Percentiles rank a stretch among this genome's conserved stretches.
Conservation (phyloP, 2,329 filamentous ascomycete species). For the Madurella fahalii region DNA sequence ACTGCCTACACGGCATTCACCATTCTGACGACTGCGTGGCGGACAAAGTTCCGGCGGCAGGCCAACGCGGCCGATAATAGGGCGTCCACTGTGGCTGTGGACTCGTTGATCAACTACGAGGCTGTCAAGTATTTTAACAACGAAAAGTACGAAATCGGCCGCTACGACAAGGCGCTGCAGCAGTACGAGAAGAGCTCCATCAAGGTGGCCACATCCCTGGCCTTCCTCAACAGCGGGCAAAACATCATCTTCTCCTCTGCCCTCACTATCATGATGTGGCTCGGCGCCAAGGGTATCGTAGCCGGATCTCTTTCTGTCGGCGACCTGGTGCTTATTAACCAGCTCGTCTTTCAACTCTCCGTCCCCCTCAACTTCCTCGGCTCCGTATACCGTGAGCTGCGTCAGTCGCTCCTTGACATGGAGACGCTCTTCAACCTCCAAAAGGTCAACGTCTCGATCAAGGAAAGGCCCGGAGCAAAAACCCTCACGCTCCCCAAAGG, state of each 20-base stretch:
- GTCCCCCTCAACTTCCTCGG: constrained; percentile 96
- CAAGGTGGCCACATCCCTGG: constrained; percentile 90
- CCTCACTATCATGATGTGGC: constrained; percentile 96
- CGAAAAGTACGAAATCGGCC: constrained; percentile 85
- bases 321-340: constrained; percentile 97
- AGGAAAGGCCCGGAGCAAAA: constrained; percentile 70
- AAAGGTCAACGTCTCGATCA: constrained; percentile 87
- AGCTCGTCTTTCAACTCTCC: constrained; percentile 95
- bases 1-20: constrained; percentile 93
- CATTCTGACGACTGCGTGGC: constrained; percentile 92
- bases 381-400: constrained; percentile 93
- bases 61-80: constrained; percentile 96
- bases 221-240: constrained; percentile 90
- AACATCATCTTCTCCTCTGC: constrained; percentile 96
- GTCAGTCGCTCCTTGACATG: constrained; percentile 95
- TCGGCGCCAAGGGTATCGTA: constrained; percentile 86
- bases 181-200: constrained; percentile 92
- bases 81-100: constrained; percentile 90
- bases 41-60: constrained; percentile 91
- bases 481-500: constrained; percentile 68
- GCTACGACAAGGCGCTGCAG: constrained; percentile 83
- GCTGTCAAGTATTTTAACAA: constrained; percentile 99
- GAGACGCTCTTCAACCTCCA: constrained; percentile 96
- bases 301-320: constrained; percentile 79
- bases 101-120: constrained; percentile 97